Conservation (phyloP, 306 rosid species). For the Inga laurina region DNA sequence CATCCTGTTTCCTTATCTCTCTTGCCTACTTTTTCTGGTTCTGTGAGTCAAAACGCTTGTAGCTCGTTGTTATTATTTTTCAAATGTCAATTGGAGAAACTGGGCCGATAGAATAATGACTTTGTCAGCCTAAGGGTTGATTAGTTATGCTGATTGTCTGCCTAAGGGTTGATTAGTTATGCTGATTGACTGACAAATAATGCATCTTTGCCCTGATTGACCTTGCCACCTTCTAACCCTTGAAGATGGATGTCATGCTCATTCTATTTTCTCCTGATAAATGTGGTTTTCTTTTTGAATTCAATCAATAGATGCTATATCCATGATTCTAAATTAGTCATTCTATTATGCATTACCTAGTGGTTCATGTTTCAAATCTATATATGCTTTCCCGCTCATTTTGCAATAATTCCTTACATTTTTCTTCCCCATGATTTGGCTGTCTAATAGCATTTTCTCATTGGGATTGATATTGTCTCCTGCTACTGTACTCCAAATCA, state of each 20-base stretch:
- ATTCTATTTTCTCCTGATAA: background rate
- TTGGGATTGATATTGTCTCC: background rate
- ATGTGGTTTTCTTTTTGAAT: background rate
- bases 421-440: background rate
- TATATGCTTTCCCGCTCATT: background rate
- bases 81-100: background rate
- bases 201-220: background rate
- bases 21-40: constrained; percentile 22
- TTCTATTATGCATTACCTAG: background rate
- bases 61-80: background rate
- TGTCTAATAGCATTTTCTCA: background rate
- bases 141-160: too few relatives aligned
- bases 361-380: constrained; percentile 11
- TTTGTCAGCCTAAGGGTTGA: background rate
- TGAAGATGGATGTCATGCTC: background rate
- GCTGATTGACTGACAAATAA: background rate
- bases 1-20: constrained; percentile 15
- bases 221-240: background rate
- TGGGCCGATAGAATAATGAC: background rate
- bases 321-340: background rate
- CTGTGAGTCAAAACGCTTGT: constrained; percentile 35
- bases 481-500: background rate
- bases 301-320: background rate
- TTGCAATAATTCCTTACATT: background rate
- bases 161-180: background rate